These are phyloP conservation scores for Nakazawaea holstii DNA, from an alignment of 805 yeast genomes.

Conservation along the genomic window DNA sequence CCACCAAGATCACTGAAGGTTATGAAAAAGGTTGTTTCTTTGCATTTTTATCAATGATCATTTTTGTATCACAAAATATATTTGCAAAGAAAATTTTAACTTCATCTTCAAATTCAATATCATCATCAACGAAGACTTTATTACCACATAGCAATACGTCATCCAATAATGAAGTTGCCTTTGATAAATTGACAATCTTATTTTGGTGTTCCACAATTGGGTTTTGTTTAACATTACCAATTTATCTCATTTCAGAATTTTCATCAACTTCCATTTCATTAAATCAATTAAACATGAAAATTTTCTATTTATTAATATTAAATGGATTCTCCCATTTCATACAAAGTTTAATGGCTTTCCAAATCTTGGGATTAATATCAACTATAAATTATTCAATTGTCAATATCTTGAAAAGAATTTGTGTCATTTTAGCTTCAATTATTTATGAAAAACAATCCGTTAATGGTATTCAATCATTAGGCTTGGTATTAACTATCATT, in stretches of 20 bases:
- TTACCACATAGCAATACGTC: conserved; percentile 7
- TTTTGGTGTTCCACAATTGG: conserved; percentile 71
- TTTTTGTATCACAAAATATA: conserved; percentile 74
- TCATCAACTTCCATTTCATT: conserved; percentile 25
- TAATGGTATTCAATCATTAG: conserved; percentile 37
- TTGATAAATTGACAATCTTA: conserved; percentile 68
- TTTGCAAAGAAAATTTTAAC: conserved; percentile 74
- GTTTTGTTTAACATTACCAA: conserved; percentile 57
- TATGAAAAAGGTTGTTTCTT: conserved; percentile 38
- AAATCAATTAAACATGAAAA: conserved; percentile 6
- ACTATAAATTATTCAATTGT: conserved; percentile 80
- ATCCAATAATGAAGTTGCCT: conserved; percentile 18
- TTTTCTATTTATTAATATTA: conserved; percentile 35
- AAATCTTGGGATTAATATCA: conserved; percentile 63
- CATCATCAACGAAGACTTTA: conserved; percentile 30
- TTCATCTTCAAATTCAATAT: conserved; percentile 45
- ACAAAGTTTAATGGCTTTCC: conserved; percentile 73
- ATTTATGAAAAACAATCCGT: conserved; percentile 52
- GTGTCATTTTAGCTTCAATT: conserved; percentile 62
- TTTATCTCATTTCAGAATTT: conserved; percentile 56
- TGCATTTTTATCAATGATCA: conserved; percentile 53
- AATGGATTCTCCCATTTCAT: conserved; percentile 68
- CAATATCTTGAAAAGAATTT: conserved; percentile 67
- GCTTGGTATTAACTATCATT: conserved; percentile 47
- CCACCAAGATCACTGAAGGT: conserved; percentile 15